Evolutionary conservation across 306 rosid species (phyloP).

Genomic region (Herpetospermum pedunculosum): DNA sequence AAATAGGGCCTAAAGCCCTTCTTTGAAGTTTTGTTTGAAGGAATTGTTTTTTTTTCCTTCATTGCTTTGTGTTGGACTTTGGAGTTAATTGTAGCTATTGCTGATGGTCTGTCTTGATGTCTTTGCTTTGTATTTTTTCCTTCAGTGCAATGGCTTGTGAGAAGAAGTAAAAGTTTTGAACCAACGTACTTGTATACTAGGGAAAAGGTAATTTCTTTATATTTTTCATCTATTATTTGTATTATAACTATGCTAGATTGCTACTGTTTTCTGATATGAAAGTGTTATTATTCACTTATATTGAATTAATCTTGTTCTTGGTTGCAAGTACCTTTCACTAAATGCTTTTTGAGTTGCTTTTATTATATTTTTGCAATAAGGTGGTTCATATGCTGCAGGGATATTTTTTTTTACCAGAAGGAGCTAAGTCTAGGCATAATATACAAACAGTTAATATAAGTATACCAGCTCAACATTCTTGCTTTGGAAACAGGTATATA

Average conservation of each 20-base stretch:
- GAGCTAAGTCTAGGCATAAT: slow-evolving; percentile 72
- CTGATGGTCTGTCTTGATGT: not conserved
- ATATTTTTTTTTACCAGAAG: slow-evolving; percentile 88
- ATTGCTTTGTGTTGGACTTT: not conserved
- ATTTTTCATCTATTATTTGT: not conserved
- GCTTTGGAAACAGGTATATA: slow-evolving; percentile 89
- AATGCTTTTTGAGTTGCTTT: slow-evolving; percentile 3
- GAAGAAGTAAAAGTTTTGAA: slow-evolving; percentile 69
- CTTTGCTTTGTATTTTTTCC: not conserved
- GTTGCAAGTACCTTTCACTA: not conserved
- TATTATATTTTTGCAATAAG: slow-evolving; percentile 10
- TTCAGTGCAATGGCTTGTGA: slow-evolving; percentile 88
- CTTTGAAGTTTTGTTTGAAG: not conserved
- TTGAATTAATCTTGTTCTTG: slow-evolving; percentile 10
- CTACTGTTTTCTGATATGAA: not conserved
- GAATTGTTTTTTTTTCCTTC: not conserved
- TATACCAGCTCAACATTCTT: slow-evolving; percentile 85
- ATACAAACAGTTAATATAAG: slow-evolving; percentile 78
- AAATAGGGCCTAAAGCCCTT: not conserved
- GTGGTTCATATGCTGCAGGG: slow-evolving; percentile 42
- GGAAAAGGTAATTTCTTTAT: slow-evolving; percentile 62
- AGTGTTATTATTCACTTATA: slow-evolving; percentile 8
- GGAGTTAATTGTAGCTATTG: not conserved
- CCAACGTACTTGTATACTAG: slow-evolving; percentile 81
- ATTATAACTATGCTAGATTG: not conserved